Evolutionary conservation across 768 basidiomycete species (phyloP), one percentile per base, ranked within the genome.

Genomic region (Thelephora aurantiotincta): DNA sequence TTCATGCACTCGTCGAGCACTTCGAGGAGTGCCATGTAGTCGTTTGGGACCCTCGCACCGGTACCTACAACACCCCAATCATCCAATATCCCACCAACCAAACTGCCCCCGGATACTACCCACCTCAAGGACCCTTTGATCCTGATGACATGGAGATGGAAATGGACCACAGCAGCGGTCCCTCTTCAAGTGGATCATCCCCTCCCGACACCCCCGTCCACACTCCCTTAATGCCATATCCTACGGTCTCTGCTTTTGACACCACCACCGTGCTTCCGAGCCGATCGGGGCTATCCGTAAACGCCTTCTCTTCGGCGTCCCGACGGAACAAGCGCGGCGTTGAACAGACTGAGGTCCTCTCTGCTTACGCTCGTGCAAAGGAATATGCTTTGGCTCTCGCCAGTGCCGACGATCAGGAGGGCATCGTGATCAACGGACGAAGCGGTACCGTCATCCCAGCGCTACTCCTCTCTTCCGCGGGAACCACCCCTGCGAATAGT

Each of bases 1-100:
- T 87, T 0, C 83, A 87, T 51, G 82, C 87, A 2, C 78, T 94
- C 11, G 74, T 94, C 2, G 88, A 93, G 63, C 91, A 94, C 59
- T 92, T 93, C 54, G 91, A 94, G 58, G 83, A 90, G 50, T 78
- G 80, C 43, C 91, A 94, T 60, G 84, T 93, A 60, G 73, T 86
- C 58, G 78, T 89, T 50, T 60, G 82, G 37, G 68, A 73, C 52
- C 64, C 69, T n/a, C 65, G 60, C 33, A 60, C 54, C 1, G 45
- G 50, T 11, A 50, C 53, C 2, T 51, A 50, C 44, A 38, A 52
- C 19, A 37, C 48, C 19, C 46, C 9, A 36, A 22, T 14, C 45
- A 33, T n/a, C 33, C 48, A 5, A 30, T 18, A 11, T 48, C 23
- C 13, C 60, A 52, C 22, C 50, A 61, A 11, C 60, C 61, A 49